Evolutionary conservation across 495 filamentous ascomycete genomes (phyloP).

Genomic region (Podospora bellae-mahoneyi): DNA sequence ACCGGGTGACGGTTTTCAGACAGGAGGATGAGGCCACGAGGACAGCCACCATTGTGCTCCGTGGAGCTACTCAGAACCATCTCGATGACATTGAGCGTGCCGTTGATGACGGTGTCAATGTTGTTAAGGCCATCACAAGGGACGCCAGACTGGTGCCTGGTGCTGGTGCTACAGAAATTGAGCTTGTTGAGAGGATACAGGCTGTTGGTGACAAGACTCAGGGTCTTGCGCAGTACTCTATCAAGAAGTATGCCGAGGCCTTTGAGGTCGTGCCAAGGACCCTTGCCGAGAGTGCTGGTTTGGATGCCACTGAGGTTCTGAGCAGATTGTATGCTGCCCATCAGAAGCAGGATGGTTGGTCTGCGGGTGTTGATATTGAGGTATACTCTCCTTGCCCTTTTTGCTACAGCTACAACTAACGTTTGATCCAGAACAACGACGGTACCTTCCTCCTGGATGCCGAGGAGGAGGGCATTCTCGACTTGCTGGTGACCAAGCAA

Average conservation of each 20-base stretch:
- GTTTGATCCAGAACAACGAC: constrained; percentile 58
- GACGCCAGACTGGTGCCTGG: constrained; percentile 89
- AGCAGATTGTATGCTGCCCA: constrained; percentile 90
- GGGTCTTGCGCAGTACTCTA: constrained; percentile 88
- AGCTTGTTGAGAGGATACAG: constrained; percentile 87
- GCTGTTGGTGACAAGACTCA: constrained; percentile 86
- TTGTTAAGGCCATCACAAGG: constrained; percentile 95
- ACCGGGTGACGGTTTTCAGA: constrained; percentile 96
- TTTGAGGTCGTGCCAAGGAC: constrained; percentile 96
- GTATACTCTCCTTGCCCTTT: constrained; percentile 33
- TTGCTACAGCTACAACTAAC: constrained; percentile 14
- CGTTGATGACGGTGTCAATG: constrained; percentile 97
- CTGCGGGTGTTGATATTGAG: constrained; percentile 89
- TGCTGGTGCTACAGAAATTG: constrained; percentile 92
- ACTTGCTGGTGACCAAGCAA: constrained; percentile 84
- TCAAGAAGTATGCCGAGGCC: constrained; percentile 94
- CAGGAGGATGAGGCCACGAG: constrained; percentile 91
- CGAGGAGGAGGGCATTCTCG: constrained; percentile 84
- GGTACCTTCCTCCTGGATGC: constrained; percentile 80
- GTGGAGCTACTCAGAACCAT: constrained; percentile 96
- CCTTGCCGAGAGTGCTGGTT: constrained; percentile 86
- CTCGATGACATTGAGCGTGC: constrained; percentile 96
- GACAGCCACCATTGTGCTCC: constrained; percentile 91
- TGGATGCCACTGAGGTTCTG: constrained; percentile 94
- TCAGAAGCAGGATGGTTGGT: constrained; percentile 82